phyloP scores from a whole-genome alignment of 345 rosid genomes.

The Arabidopsis suecica region DNA sequence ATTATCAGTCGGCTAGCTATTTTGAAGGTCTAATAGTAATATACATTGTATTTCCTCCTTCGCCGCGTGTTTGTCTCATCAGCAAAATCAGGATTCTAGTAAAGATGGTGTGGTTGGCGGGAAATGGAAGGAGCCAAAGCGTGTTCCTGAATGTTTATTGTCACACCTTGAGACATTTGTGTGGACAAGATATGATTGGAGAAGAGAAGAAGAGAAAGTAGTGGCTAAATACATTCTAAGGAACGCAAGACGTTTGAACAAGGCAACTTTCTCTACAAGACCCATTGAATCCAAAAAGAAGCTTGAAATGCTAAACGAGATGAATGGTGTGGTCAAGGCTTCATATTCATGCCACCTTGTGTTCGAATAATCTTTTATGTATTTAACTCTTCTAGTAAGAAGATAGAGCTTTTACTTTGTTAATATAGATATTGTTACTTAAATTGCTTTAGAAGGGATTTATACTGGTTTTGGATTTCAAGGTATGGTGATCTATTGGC shows the following conservation, averaged over 20 bases:
- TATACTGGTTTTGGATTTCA: no score
- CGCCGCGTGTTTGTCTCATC: background rate
- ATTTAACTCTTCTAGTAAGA: no score
- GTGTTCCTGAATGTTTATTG: slow-evolving; percentile 21
- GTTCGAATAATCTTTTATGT: no score
- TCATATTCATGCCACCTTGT: background rate
- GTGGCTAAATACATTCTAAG: slow-evolving; percentile 1
- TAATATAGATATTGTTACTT: no score
- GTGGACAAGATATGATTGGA: slow-evolving; percentile 4
- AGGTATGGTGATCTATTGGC: no score
- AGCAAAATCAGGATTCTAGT: background rate
- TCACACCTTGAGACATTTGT: slow-evolving; percentile 21
- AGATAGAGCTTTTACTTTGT: no score
- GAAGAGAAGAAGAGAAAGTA: background rate
- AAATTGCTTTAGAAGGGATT: no score
- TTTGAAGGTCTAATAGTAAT: background rate
- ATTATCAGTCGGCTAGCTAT: background rate
- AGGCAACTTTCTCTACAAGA: background rate
- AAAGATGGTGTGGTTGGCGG: background rate
- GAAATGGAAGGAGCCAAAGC: slow-evolving; percentile 17
- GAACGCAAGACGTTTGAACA: background rate
- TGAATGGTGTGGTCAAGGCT: background rate
- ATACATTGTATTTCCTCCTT: background rate
- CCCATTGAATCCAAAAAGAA: background rate
- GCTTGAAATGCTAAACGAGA: background rate